Percentiles rank a stretch among this genome's conserved stretches.
phyloP scores from a whole-genome alignment of 1,284 basidiomycete genomes.

The Leccinum fuscescens region DNA sequence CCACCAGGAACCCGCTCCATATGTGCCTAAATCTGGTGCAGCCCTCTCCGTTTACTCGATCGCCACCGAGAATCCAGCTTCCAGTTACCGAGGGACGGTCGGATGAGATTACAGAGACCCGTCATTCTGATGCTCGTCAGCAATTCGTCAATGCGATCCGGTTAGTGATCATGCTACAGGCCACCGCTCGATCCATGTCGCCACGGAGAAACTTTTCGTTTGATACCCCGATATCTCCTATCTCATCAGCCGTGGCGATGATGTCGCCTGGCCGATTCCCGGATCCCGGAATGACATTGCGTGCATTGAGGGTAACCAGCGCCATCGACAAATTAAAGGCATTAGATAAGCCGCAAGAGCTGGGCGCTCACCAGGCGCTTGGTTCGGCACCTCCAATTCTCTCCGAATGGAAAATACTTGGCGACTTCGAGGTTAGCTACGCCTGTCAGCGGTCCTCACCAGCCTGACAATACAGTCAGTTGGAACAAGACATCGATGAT shows the following conservation, averaged over 20 bases:
- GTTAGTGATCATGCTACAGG: slow-evolving; percentile 47
- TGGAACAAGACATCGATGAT: slow-evolving; percentile 78
- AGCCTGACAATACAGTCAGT: slow-evolving; percentile 36
- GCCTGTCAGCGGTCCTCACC: not conserved
- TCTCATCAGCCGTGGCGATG: no score
- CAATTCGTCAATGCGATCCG: slow-evolving; percentile 46
- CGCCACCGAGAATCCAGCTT: slow-evolving; percentile 28
- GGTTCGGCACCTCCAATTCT: slow-evolving; percentile 41
- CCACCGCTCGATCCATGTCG: slow-evolving; percentile 32
- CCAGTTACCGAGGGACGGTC: slow-evolving; percentile 29
- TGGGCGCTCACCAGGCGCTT: slow-evolving; percentile 34
- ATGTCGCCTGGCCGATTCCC: no score
- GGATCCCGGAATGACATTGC: no score
- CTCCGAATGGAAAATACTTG: slow-evolving; percentile 39
- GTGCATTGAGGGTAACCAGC: slow-evolving; percentile 7
- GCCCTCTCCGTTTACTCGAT: slow-evolving; percentile 26
- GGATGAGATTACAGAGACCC: slow-evolving; percentile 28
- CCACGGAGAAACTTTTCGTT: slow-evolving; percentile 33
- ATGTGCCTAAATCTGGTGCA: slow-evolving; percentile 17
- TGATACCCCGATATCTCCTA: slow-evolving; percentile 16
- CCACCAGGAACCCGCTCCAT: slow-evolving; percentile 23
- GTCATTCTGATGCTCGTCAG: slow-evolving; percentile 32
- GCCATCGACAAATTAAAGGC: slow-evolving; percentile 58
- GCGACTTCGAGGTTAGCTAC: slow-evolving; percentile 35
- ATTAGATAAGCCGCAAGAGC: slow-evolving; percentile 55